A percentile compares a stretch with the other conserved stretches of the same genome.
These are phyloP conservation scores for Hanseniaspora jakobsenii DNA, from an alignment of 805 yeast species.

Conservation along the genomic window DNA sequence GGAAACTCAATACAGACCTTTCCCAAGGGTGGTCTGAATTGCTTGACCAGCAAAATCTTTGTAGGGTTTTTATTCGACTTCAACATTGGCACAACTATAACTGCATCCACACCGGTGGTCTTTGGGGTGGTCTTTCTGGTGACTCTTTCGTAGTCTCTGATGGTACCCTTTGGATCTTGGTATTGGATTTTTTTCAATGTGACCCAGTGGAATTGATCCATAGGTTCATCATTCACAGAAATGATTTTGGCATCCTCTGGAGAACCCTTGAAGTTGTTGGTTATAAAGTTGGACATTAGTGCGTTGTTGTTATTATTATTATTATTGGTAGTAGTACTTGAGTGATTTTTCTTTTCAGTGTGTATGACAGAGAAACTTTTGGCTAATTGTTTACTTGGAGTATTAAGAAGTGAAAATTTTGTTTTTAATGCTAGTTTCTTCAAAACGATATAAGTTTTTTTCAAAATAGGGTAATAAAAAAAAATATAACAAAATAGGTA, in stretches of 20 bases:
- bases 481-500: no score
- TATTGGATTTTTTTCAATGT: slow-evolving; percentile 55
- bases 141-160: slow-evolving; percentile 85
- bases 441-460: no score
- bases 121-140: slow-evolving; percentile 60
- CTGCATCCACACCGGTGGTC: slow-evolving; percentile 62
- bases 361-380: no score
- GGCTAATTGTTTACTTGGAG: no score
- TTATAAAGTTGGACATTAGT: neutral
- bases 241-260: slow-evolving; percentile 29
- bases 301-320: no score
- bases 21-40: slow-evolving; percentile 83
- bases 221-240: slow-evolving; percentile 22
- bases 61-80: slow-evolving; percentile 40
- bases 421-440: no score
- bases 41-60: slow-evolving; percentile 60
- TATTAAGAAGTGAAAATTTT: no score
- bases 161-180: slow-evolving; percentile 55
- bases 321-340: no score
- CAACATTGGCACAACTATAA: slow-evolving; percentile 71
- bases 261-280: slow-evolving; percentile 22
- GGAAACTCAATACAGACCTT: slow-evolving; percentile 89
- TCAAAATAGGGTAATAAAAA: no score
- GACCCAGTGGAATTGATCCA: slow-evolving; percentile 53
- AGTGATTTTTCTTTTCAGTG: no score